Conservation (phyloP, 2,329 filamentous ascomycete genomes). For the Colletotrichum lentis region DNA sequence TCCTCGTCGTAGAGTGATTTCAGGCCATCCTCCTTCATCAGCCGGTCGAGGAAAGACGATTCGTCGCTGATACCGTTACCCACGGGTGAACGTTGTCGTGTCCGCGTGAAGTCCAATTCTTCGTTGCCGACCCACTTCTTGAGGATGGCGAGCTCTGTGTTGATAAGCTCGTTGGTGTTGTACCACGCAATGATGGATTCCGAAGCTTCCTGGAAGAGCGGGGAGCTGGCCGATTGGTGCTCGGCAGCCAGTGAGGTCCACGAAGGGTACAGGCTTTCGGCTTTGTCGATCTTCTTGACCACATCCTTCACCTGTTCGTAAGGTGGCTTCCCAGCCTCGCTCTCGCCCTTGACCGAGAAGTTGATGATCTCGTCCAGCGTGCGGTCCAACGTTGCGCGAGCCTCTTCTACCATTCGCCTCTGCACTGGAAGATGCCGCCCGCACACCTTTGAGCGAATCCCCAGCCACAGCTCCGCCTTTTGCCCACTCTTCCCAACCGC, state of each 20-base stretch:
- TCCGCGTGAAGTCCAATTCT: slow-evolving; percentile 87
- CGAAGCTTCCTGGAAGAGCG: slow-evolving; percentile 80
- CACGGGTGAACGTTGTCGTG: slow-evolving; percentile 72
- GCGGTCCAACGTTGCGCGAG: slow-evolving; percentile 74
- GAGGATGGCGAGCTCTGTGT: slow-evolving; percentile 88
- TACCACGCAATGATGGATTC: slow-evolving; percentile 94
- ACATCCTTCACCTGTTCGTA: slow-evolving; percentile 89
- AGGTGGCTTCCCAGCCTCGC: slow-evolving; percentile 87
- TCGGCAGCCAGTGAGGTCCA: slow-evolving; percentile 75
- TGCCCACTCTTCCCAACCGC: slow-evolving; percentile 70
- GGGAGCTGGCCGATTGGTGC: slow-evolving; percentile 79
- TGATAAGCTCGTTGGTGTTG: slow-evolving; percentile 96
- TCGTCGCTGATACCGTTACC: slow-evolving; percentile 84
- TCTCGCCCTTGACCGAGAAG: slow-evolving; percentile 93
- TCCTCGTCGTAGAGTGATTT: slow-evolving; percentile 85
- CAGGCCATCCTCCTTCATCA: slow-evolving; percentile 94
- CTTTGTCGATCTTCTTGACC: slow-evolving; percentile 88
- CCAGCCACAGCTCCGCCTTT: slow-evolving; percentile 85
- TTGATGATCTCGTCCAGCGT: slow-evolving; percentile 87
- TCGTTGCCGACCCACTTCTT: slow-evolving; percentile 98
- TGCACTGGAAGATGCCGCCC: slow-evolving; percentile 86
- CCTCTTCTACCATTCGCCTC: slow-evolving; percentile 86
- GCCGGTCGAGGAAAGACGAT: slow-evolving; percentile 89
- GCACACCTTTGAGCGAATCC: slow-evolving; percentile 82
- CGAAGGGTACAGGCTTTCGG: slow-evolving; percentile 85